Evolutionary conservation across 768 basidiomycete species (phyloP).

Genomic region (Dacryopinax spathularia): DNA sequence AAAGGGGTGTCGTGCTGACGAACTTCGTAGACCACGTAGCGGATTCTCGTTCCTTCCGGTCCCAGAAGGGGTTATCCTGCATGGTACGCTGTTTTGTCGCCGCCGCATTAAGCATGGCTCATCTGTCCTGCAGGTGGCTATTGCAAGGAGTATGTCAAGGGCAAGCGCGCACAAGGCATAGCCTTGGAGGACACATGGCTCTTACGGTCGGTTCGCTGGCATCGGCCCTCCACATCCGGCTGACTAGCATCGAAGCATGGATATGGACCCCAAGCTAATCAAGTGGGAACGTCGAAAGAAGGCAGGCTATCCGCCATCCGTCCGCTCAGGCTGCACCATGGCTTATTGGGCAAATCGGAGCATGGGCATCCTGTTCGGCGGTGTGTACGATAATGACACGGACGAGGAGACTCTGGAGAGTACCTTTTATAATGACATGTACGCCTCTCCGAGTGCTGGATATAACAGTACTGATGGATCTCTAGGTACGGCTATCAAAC

Average conservation of each 20-base stretch:
- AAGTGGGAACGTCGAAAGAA: slow-evolving; percentile 84
- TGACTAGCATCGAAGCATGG: slow-evolving; percentile 22
- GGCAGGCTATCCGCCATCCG: slow-evolving; percentile 53
- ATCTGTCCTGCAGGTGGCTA: slow-evolving; percentile 51
- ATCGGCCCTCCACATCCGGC: neutral
- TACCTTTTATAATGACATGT: slow-evolving; percentile 81
- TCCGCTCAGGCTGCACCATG: slow-evolving; percentile 80
- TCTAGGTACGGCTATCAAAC: slow-evolving; percentile 65
- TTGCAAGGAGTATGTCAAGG: slow-evolving; percentile 77
- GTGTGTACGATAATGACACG: slow-evolving; percentile 74
- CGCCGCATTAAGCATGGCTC: neutral
- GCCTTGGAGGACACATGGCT: slow-evolving; percentile 88
- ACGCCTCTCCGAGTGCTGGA: neutral
- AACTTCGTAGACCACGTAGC: slow-evolving; percentile 18
- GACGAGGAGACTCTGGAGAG: slow-evolving; percentile 74
- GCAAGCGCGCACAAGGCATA: slow-evolving; percentile 70
- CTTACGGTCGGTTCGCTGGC: slow-evolving; percentile 38
- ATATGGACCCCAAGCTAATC: slow-evolving; percentile 33
- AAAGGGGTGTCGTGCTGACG: slow-evolving; percentile 23
- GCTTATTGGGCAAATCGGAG: slow-evolving; percentile 52
- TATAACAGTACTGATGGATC: neutral
- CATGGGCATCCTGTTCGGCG: slow-evolving; percentile 73
- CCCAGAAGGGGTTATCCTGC: slow-evolving; percentile 62
- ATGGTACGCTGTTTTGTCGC: slow-evolving; percentile 34
- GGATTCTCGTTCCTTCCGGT: slow-evolving; percentile 76